Base-by-base conservation (phyloP, 176 grass and related monocot genomes). In the Cenchrus americanus region DNA sequence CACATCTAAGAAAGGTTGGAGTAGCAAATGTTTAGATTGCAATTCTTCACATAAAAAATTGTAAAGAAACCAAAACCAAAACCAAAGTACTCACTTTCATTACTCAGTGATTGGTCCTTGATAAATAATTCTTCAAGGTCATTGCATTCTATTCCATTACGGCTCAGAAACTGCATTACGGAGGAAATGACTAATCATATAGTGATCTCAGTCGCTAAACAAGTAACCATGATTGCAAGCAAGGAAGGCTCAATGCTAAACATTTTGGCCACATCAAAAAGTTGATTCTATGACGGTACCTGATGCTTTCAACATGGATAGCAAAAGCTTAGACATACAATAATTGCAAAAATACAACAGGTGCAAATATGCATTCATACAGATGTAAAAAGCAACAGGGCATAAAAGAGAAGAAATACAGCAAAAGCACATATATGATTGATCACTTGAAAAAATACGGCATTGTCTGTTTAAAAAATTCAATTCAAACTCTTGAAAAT, bases 41-140 rank as follows among this genome's bases (percentile, higher is more conserved):
- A 69, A 63, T 70, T 75, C 23, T 37, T 74, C 8, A n/a, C 42
- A 37, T 37, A 37, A 72, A 57, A 43, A 76, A 73, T 46, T 17
- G 15, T 22, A 76, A 76, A 21, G 15, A 82, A 64, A 72, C 23
- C 58, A 90, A 18, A 78, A 81, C n/a, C 77, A 92, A 18, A 78
- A 81, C n/a, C 77, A 81, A 85, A 66, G 27, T 81, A 90, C 96
- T 96, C 62, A 99, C 96, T 99, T 83, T 99, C 96, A 65, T 92
- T 99, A 59, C 87, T 96, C 66, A 99, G 87, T 42, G 89, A 87
- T 79, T 99, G 93, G 68, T 99, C 96, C 77, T 96, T 99, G 72
- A 99, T 94, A 34, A 91, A 96, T 87, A 99, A 64, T 76, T 91
- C 84, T 80, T 99, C 96, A 90, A 94, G 83, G 66, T 96, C 89